Evolutionary conservation across 441 rosid species (phyloP), one percentile per base, ranked within the genome.

Genomic region (Arabidopsis lyrata): DNA sequence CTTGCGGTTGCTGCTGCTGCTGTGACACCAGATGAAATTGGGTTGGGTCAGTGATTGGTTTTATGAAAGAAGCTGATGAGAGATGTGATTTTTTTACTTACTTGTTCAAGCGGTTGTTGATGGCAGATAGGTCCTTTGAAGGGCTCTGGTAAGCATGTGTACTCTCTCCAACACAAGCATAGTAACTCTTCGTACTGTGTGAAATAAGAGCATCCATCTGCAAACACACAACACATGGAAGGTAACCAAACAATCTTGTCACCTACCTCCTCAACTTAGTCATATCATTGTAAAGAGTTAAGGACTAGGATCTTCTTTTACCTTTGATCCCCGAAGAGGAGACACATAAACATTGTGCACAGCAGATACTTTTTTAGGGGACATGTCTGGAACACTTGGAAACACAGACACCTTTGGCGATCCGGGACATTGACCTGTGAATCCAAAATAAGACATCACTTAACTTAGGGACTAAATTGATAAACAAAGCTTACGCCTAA

Each of bases 111-210:
- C 85, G 97, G 81, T 86, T 86, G 78, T 95, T 93, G 68, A 93
- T 95, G 66, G 85, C 99, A 13, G 88, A 83, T 41, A 95, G 83
- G 82, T 95, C 98, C 73, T 95, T 95, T 14, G 99, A 95, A 56
- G 99, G 99, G 87, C 99, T 95, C 81, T 87, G 95, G 79, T 86
- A 95, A 15, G 99, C 95, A 63, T 84, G 97, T 15, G 97, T 93
- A 74, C 98, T 92, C 87, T 95, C 99, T 68, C 99, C 98, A 61
- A 95, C 97, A 85, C 98, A 91, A 63, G 98, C 97, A 75, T 95
- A 93, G 72, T 84, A 88, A 82, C 99, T 95, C 80, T 85, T 91
- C 7, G 92, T 82, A 82, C 90, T 87, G 73, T 93, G 90, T 48
- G 94, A 91, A 63, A 93, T 91, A 45, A 91, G 80, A 44, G 97